These are phyloP conservation scores for Ramalina intermedia DNA, from an alignment of 495 filamentous ascomycete genomes.

Conservation along the genomic window DNA sequence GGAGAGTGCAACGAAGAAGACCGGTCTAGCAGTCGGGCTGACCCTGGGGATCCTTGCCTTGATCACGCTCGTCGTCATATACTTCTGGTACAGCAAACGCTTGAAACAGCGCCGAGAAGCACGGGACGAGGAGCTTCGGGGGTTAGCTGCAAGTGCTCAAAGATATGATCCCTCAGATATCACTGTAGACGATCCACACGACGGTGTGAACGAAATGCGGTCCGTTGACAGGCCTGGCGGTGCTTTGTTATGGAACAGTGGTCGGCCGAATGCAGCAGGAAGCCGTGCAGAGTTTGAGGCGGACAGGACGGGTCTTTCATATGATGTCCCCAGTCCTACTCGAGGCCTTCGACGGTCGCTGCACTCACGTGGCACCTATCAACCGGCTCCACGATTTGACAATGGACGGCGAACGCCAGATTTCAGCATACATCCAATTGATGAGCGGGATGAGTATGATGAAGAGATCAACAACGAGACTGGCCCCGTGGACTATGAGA, in stretches of 20 bases:
- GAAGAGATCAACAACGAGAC: constrained; percentile 21
- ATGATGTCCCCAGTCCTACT: constrained; percentile 40
- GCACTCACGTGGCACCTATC: constrained; percentile 27
- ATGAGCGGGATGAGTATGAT: constrained; percentile 53
- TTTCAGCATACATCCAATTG: constrained; percentile 46
- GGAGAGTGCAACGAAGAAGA: constrained; percentile 33
- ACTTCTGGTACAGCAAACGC: constrained; percentile 43
- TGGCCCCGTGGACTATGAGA: constrained; percentile 11
- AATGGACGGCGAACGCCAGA: constrained; percentile 32
- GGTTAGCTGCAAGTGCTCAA: constrained; percentile 36
- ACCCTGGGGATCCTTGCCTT: constrained; percentile 49
- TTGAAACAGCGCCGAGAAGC: constrained; percentile 30
- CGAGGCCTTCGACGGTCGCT: constrained; percentile 33
- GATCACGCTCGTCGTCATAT: constrained; percentile 33
- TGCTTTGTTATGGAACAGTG: too few species aligned
- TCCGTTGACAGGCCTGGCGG: constrained; percentile 1
- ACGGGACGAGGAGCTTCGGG: constrained; percentile 38
- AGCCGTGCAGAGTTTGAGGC: constrained; percentile 21
- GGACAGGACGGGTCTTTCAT: constrained; percentile 40
- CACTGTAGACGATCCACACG: background rate
- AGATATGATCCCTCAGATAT: constrained; percentile 20
- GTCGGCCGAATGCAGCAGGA: too few species aligned
- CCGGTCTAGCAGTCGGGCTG: constrained; percentile 61
- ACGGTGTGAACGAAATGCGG: constrained; percentile 14
- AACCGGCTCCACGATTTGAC: constrained; percentile 27